Base-by-base conservation (phyloP, 1,284 basidiomycete species). In the Microbotryomycetes sp. region DNA sequence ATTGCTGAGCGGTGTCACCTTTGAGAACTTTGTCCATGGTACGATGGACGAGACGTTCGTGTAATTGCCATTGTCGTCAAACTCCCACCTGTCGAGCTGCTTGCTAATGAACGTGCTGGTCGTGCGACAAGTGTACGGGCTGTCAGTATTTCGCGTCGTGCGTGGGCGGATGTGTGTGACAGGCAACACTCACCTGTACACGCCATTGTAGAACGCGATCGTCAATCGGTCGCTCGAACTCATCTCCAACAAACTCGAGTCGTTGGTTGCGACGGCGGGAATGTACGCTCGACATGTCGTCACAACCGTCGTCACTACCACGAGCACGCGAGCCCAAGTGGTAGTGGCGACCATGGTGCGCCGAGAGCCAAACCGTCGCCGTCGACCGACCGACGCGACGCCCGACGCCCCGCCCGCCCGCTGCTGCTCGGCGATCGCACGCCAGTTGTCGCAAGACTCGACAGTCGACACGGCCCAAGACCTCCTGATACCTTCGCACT, bases 211-310 rank as follows among this genome's bases (percentile, higher is more conserved):
- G 4, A 60, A 71, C 3, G 66, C 64, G 31, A 71, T 59, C 54
- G 67, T 65, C 12, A 71, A 57, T 19, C 59, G 32, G 49, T 71
- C 70, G 30, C 63, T 45, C 16, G 65, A 63, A 32, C 56, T 31
- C 29, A 5, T 31, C 46, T 56, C 51, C 52, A 65, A 45, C 3
- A 48, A 22, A 15, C 56, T 50, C 1, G 69, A 66, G 23, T 72
- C 68, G 65, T 70, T 71, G n/a, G 58, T 54, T 5, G 69, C 54
- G 4, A 49, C 22, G 12, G 67, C 63, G 5, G 68, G 68, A 32
- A 67, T 60, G 55, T 67, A 70, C 5, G 65, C 68, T 28, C n/a
- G 22, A 19, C n/a, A 23, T 19, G 26, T 29, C n/a, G 25, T 52
- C 25, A n/a, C n/a, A 9, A 52, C 25, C 26, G 22, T 19, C 25